A percentile compares a stretch with the other conserved stretches of the same genome.
Evolutionary conservation across 495 filamentous ascomycete species (phyloP).

Genomic region (Margaritispora aquatica): DNA sequence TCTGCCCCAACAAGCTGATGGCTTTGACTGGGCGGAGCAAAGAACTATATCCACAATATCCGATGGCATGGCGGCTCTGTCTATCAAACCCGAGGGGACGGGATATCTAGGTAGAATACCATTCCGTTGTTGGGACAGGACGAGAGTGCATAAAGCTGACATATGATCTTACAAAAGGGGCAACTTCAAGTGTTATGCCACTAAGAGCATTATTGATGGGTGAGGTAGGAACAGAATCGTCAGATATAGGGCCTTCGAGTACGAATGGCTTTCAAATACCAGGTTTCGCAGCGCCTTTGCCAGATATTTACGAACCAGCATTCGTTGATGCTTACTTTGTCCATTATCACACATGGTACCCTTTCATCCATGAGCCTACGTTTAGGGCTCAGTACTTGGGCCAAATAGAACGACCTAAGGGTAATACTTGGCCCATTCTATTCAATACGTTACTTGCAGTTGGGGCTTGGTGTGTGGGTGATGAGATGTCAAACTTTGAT

Average conservation of each 20-base stretch:
- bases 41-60: slow-evolving; percentile 24
- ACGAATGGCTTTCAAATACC: neutral
- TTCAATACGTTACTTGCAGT: slow-evolving; percentile 43
- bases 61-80: slow-evolving; percentile 48
- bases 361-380: slow-evolving; percentile 47
- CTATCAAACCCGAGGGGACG: slow-evolving; percentile 41
- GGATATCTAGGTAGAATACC: slow-evolving; percentile 41
- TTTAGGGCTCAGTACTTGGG: slow-evolving; percentile 49
- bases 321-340: slow-evolving; percentile 43
- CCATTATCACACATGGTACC: slow-evolving; percentile 48
- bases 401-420: slow-evolving; percentile 42
- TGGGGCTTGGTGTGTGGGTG: slow-evolving; percentile 43
- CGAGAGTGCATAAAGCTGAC: neutral
- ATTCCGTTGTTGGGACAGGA: neutral
- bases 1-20: slow-evolving; percentile 43
- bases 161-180: too few species aligned
- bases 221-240: slow-evolving; percentile 23
- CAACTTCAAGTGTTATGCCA: slow-evolving; percentile 41
- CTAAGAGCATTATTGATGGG: slow-evolving; percentile 32
- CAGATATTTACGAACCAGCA: neutral
- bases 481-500: slow-evolving; percentile 41
- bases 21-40: slow-evolving; percentile 48
- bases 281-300: neutral
- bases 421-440: slow-evolving; percentile 42
- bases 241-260: too few species aligned